Percentiles rank a stretch among this genome's conserved stretches.
phyloP scores from a whole-genome alignment of 2,329 filamentous ascomycete species.

The Penicillium sp. region DNA sequence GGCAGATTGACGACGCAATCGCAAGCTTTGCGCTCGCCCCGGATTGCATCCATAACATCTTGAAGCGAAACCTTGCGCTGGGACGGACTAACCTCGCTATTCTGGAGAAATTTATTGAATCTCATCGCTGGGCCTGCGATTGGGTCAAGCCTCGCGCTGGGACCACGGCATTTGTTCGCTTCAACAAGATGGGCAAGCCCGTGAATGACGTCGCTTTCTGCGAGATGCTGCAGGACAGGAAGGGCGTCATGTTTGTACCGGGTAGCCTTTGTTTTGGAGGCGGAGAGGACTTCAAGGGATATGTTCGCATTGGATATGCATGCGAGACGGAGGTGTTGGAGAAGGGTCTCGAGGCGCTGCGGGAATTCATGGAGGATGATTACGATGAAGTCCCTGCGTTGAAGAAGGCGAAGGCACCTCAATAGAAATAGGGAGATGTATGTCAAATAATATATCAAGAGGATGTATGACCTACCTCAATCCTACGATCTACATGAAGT shows the following conservation, averaged over 20 bases:
- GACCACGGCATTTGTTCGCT: slow-evolving; percentile 77
- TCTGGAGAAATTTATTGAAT: slow-evolving; percentile 68
- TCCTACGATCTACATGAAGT: neutral
- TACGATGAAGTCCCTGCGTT: slow-evolving; percentile 55
- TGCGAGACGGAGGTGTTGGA: slow-evolving; percentile 70
- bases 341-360: slow-evolving; percentile 63
- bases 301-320: slow-evolving; percentile 76
- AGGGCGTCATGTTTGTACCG: slow-evolving; percentile 74
- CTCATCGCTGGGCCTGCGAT: slow-evolving; percentile 64
- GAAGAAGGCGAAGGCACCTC: slow-evolving; percentile 25
- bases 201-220: slow-evolving; percentile 77
- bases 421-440: slow-evolving; percentile 8
- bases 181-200: slow-evolving; percentile 62
- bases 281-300: slow-evolving; percentile 69
- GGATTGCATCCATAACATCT: slow-evolving; percentile 64
- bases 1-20: slow-evolving; percentile 77
- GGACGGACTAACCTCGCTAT: slow-evolving; percentile 69
- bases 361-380: slow-evolving; percentile 59
- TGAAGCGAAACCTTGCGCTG: slow-evolving; percentile 66
- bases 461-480: neutral
- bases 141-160: slow-evolving; percentile 78
- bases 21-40: slow-evolving; percentile 73
- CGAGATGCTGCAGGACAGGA: slow-evolving; percentile 66
- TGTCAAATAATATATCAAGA: neutral
- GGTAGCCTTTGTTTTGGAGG: slow-evolving; percentile 74